Evolutionary conservation across 2,329 filamentous ascomycete genomes (phyloP).

Genomic region (Clonostachys rhizophaga): DNA sequence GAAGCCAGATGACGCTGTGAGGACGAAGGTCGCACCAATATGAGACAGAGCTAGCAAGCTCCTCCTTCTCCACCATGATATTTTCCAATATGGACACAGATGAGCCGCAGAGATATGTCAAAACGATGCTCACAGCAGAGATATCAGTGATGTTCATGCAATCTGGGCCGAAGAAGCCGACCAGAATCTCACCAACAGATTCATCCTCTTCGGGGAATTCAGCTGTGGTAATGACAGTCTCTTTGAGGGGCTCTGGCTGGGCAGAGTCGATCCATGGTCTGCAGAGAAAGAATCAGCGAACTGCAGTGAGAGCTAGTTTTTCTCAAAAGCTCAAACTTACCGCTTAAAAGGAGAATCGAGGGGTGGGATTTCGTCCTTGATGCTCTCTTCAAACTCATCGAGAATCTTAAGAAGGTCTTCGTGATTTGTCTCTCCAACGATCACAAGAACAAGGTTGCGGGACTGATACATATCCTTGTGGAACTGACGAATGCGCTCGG

Average conservation of each 20-base stretch:
- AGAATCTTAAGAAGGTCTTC: constrained; percentile 73
- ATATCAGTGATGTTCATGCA: constrained; percentile 65
- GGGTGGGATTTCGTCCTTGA: constrained; percentile 75
- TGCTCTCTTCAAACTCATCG: constrained; percentile 83
- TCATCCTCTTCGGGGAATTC: constrained; percentile 97
- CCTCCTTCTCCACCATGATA: constrained; percentile 85
- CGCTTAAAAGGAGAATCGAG: constrained; percentile 72
- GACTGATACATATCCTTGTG: constrained; percentile 98
- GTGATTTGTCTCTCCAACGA: constrained; percentile 90
- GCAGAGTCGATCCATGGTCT: constrained; percentile 86
- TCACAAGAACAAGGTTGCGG: constrained; percentile 84
- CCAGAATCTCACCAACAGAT: constrained; percentile 80
- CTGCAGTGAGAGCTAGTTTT: not conserved
- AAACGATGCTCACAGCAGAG: constrained; percentile 72
- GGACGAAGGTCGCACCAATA: constrained; percentile 77
- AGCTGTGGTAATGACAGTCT: constrained; percentile 71
- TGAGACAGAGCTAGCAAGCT: constrained; percentile 80
- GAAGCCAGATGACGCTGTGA: constrained; percentile 74
- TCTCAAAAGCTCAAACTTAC: constrained; percentile 12
- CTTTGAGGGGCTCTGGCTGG: constrained; percentile 66
- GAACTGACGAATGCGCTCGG: constrained; percentile 89
- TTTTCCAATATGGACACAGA: constrained; percentile 93
- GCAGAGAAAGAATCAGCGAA: not conserved
- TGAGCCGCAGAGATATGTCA: constrained; percentile 87
- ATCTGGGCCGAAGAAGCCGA: constrained; percentile 82